Evolutionary conservation across 306 rosid species (phyloP), one percentile per base, ranked within the genome.

Genomic region (Cucurbita moschata): DNA sequence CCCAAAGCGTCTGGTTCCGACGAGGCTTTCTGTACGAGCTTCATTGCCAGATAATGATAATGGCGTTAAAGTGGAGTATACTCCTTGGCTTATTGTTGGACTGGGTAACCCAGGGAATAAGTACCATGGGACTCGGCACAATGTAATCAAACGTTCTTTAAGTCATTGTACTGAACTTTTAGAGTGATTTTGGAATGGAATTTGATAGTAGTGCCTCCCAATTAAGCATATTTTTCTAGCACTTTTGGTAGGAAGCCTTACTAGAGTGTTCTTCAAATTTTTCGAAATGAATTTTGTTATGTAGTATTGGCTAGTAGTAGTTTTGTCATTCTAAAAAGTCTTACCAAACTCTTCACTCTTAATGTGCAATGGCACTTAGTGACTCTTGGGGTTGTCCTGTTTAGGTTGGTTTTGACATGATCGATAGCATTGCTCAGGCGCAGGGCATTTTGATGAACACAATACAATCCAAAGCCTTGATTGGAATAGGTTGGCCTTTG

Each of bases 41-140:
- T 85, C 90, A 2, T 76, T 84, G 49, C 78, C 82, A 3, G 84
- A 79, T 10, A 57, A 73, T 52, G 77, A 63, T 16, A 85, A 83
- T 78, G 88, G 80, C 46, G 76, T 76, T 70, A 80, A 81, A 85
- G 82, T 89, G 82, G 98, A 93, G 67, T 93, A 88, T 86, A 93
- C 98, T 75, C 98, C 98, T 67, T 93, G 98, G 98, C 83, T 93
- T 73, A 77, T 93, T 39, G 97, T 87, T 81, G 98, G 98, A 21
- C 76, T 93, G 93, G 98, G 98, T 46, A 93, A 93, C 81, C 98
- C 97, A 6, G 98, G 97, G 57, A 86, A 83, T 77, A 89, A 90
- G 82, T 94, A 90, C 80, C 90, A 90, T 49, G 95, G 91, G 59
- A 90, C 98, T 9, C 84, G 98, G 75, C 98, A 94, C 90, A 94